Evolutionary conservation across 2,329 filamentous ascomycete species (phyloP), one percentile per base, ranked within the genome.

Genomic region (Ambrosiella xylebori): DNA sequence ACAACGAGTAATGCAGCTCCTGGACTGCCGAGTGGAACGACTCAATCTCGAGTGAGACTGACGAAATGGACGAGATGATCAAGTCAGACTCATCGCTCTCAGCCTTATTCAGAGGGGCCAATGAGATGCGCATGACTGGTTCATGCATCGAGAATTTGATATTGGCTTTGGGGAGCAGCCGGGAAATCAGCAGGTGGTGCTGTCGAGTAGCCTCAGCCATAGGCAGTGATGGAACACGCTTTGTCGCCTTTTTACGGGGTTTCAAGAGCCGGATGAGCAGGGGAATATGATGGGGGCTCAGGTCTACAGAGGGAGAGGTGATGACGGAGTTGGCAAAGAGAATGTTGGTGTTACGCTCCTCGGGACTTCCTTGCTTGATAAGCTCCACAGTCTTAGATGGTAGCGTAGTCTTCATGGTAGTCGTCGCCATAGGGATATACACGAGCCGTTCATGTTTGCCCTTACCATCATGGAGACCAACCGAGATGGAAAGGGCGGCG

Each of bases 141-240:
- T 98, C 93, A 66, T 98, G 93, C 71, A 98, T 86, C 0, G 93
- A 96, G 45, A 97, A 82, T 66, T 97, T 98, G 69, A 97, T 85
- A 65, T 80, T 95, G 0, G 91, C 86, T 71, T 97, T 97, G 1
- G 93, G 93, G 7, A 98, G 74, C 2, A 97, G 77, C n/a, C 88
- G 82, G 12, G 91, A 95, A 37, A 98, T 85, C 39, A 98, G 73
- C 57, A 81, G 77, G 63, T 89, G 79, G 45, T 74, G 76, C 63
- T 74, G 75, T 60, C 75, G 70, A 52, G 68, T 68, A n/a, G 71
- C 70, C 2, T 64, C 44, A n/a, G 57, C 37, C 39, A 56, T 35
- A 8, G 57, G n/a, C 37, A 55, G 17, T 12, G 52, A 54, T 7
- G 38, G 38, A 40, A 9, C 8, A 12, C 17, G 40, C 13, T 41